Evolutionary conservation across 176 grass and related monocot genomes (phyloP), one percentile per base, ranked within the genome.

Genomic region (Oryza nivara): DNA sequence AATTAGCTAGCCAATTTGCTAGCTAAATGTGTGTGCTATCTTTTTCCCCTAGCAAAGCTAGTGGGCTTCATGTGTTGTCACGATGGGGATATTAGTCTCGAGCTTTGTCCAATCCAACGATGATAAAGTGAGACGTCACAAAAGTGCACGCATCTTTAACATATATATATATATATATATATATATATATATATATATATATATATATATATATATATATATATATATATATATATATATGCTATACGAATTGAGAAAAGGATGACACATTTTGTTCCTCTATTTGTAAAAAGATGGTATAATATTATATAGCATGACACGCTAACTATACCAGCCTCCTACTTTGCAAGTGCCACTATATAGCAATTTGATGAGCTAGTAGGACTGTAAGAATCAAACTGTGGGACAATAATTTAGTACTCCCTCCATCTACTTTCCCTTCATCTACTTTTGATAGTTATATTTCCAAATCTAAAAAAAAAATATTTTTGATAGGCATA

Each of bases 121-220:
- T 81, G 40, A 78, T 81, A 85, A 87, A 90, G 88, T 83, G 40
- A 90, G 77, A 90, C 87, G 85, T 90, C 88, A 85, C 77, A 56
- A 85, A 90, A 86, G 88, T 78, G 70, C 7, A 23, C 5, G 23
- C 28, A 76, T 61, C 78, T 68, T 75, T 75, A 60, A 45, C 63
- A n/a, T 3, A 58, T 52, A 52, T 17, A 15, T 52, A 52, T 3
- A 58, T 52, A 15, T 52, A 52, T 3, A 58, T 52, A 52, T 17
- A 15, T 52, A 52, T 41, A 15, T 52, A 52, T 3, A 58, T 52
- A 52, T 17, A 15, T 52, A 52, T 41, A 15, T 52, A 52, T 3
- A 58, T 52, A 52, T 17, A n/a, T 3, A 58, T 52, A 52, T 17
- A 15, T 52, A 52, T 3, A 58, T 52, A n/a, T 3, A 58, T 52